phyloP scores from a whole-genome alignment of 2,329 filamentous ascomycete genomes.

The Colletotrichum shisoi region DNA sequence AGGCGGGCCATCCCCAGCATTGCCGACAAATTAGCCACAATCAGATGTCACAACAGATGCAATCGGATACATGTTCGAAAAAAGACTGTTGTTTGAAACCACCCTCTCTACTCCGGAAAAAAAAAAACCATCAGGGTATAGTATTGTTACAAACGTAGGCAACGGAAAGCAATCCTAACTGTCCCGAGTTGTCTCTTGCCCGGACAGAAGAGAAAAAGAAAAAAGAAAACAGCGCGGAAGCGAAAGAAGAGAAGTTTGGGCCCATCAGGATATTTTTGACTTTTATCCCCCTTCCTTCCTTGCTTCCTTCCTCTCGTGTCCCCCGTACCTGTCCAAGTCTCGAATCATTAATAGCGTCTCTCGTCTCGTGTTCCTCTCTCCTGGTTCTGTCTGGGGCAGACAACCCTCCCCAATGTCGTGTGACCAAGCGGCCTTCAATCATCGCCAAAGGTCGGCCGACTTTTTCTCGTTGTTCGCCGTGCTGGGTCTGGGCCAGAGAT shows the following conservation, averaged over 20 bases:
- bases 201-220: too few relatives aligned
- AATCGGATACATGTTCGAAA: background rate
- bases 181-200: slow-evolving; percentile 2
- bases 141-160: slow-evolving; percentile 11
- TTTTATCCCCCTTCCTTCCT: background rate
- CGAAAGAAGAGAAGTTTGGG: background rate
- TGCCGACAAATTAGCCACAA: too few relatives aligned
- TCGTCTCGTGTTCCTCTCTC: background rate
- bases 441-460: slow-evolving; percentile 35
- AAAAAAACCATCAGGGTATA: slow-evolving; percentile 21
- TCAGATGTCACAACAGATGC: background rate
- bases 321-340: slow-evolving; percentile 4
- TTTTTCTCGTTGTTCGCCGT: slow-evolving; percentile 38
- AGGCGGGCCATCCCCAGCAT: background rate
- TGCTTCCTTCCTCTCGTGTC: background rate
- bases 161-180: slow-evolving; percentile 10
- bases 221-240: background rate
- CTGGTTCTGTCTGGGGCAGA: background rate
- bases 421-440: background rate
- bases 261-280: background rate
- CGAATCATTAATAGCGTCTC: background rate
- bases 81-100: background rate
- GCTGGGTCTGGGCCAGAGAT: slow-evolving; percentile 46
- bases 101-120: slow-evolving; percentile 7
- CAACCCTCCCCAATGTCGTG: background rate